These are phyloP conservation scores for Smittium culicis DNA, from an alignment of 371 early-diverging fungal genomes.

Conservation along the genomic window DNA sequence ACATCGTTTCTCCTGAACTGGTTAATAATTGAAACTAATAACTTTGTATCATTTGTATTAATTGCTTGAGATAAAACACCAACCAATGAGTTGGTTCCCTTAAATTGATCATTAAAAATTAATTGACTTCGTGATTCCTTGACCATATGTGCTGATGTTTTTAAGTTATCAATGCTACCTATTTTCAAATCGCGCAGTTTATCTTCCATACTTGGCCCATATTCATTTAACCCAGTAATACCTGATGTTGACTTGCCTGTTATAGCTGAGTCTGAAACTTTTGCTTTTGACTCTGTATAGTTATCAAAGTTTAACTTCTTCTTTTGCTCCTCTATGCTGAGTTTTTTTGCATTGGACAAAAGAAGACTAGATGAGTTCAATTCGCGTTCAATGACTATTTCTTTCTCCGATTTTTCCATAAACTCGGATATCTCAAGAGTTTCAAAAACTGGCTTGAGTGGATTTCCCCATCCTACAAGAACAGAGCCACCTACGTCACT, in stretches of 20 bases:
- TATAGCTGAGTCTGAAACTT: slow-evolving; percentile 10
- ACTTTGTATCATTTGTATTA: slow-evolving; percentile 18
- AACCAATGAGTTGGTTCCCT: slow-evolving; percentile 23
- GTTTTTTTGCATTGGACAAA: background rate
- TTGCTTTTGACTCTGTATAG: slow-evolving; percentile 20
- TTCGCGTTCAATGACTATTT: slow-evolving; percentile 12
- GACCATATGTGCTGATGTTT: background rate
- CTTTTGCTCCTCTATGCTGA: slow-evolving; percentile 13
- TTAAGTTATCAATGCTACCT: background rate
- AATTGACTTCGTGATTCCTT: background rate
- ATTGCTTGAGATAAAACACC: slow-evolving; percentile 41
- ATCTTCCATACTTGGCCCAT: slow-evolving; percentile 19
- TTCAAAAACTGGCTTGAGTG: slow-evolving; percentile 26
- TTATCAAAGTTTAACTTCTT: slow-evolving; percentile 9
- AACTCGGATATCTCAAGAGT: slow-evolving; percentile 16
- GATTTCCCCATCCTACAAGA: slow-evolving; percentile 25
- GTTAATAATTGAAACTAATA: background rate
- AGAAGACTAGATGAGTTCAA: slow-evolving; percentile 15
- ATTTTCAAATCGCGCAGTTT: slow-evolving; percentile 14
- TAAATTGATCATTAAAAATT: background rate
- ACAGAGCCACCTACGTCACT: slow-evolving; percentile 17
- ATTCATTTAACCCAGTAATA: slow-evolving; percentile 7
- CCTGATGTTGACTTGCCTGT: background rate
- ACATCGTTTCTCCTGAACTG: background rate
- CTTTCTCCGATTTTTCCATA: slow-evolving; percentile 7